Percentiles rank a stretch among this genome's conserved stretches.
Evolutionary conservation across 176 grass and related monocot species (phyloP).

Genomic region (Musa itinerans): DNA sequence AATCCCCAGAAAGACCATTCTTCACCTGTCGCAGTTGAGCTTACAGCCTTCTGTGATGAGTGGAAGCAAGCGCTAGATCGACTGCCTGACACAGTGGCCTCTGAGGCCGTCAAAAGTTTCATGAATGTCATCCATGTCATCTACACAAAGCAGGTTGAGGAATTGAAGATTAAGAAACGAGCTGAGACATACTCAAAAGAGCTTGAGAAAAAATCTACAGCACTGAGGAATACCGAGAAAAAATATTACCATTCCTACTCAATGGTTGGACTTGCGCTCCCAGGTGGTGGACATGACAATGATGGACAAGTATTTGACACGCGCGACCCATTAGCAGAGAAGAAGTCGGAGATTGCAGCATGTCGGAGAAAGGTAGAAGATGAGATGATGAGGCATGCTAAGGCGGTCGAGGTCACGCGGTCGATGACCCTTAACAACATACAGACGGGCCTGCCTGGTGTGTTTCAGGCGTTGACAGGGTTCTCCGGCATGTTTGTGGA

Average conservation of each 20-base stretch:
- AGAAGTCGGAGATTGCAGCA: constrained; percentile 16
- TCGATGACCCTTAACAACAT: constrained; percentile 20
- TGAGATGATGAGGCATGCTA: constrained; percentile 10
- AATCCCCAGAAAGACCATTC: constrained; percentile 56
- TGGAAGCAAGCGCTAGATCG: constrained; percentile 98
- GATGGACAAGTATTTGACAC: constrained; percentile 10
- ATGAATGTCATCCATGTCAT: constrained; percentile 90
- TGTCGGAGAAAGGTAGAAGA: constrained; percentile 19
- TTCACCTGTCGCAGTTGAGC: constrained; percentile 57
- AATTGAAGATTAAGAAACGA: constrained; percentile 90
- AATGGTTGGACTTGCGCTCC: constrained; percentile 68
- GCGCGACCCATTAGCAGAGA: constrained; percentile 12
- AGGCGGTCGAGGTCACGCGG: constrained; percentile 20
- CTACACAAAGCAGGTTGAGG: constrained; percentile 93
- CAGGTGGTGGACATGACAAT: not conserved
- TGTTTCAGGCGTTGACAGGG: constrained; percentile 45
- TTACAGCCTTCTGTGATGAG: constrained; percentile 89
- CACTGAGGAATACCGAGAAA: constrained; percentile 76
- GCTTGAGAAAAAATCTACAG: constrained; percentile 81
- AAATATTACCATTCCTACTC: constrained; percentile 98
- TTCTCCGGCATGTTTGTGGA: constrained; percentile 14
- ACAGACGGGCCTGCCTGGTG: constrained; percentile 85
- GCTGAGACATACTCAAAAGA: constrained; percentile 73
- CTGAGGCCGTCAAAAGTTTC: constrained; percentile 93
- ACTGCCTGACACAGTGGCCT: constrained; percentile 83